Evolutionary conservation across 257 asterid genomes (phyloP), one percentile per base, ranked within the genome.

Genomic region (Primulina tabacum): DNA sequence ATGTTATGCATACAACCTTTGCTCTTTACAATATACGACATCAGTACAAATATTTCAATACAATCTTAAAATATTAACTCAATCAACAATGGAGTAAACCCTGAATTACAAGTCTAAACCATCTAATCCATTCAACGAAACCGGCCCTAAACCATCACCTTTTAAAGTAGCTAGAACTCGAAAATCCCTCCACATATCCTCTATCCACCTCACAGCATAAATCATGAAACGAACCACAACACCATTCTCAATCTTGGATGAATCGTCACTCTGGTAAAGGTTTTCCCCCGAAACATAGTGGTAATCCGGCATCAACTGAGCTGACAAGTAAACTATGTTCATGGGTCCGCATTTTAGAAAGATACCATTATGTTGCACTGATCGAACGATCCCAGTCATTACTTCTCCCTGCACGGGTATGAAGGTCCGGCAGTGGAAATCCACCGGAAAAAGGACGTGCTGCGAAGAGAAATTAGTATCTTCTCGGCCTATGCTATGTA

Each of bases 261-360:
- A 68, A 68, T 92, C 95, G 8, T 79, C 85, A 55, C 82, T 71
- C 43, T 80, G 16, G 69, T 68, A 82, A 60, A 71, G 82, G 24
- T 69, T 69, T 43, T 76, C 79, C 65, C 82, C 85, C 1, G 72
- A 26, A n/a, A 75, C 81, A 61, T 64, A 87, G 18, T 64, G 40
- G 80, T 82, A 92, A 40, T 74, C 69, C 4, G 92, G 87, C 98
- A 92, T 92, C 81, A 37, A 28, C 1, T 43, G 72, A 14, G 62
- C 11, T 0, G 94, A 75, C 21, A 92, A 79, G 60, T 72, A 89
- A 34, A 92, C 79, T 65, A 70, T 63, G 37, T 76, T 82, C 97
- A 92, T 82, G 2, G 98, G 98, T 58, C 97, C 98, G n/a, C 88
- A 86, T 73, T 76, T 92, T 53, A 92, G 80, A 66, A 83, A 77